Percentiles rank a stretch among this genome's conserved stretches.
These are phyloP conservation scores for Mycocentrospora acerina DNA, from an alignment of 2,329 filamentous ascomycete species.

Conservation along the genomic window DNA sequence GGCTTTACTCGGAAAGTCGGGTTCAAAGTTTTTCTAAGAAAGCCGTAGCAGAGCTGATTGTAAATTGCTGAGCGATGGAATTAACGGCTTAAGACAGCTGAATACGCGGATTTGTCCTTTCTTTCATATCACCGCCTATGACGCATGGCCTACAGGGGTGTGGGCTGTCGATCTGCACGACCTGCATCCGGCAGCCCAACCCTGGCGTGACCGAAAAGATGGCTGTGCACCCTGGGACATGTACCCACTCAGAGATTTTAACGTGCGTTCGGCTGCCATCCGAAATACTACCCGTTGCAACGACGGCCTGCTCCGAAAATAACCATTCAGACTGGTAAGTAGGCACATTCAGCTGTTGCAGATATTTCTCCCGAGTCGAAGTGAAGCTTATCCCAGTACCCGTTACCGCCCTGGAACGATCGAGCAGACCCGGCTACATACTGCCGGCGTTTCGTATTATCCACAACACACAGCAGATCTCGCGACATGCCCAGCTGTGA, in stretches of 20 bases:
- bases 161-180: conserved; percentile 11
- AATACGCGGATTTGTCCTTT: conserved; percentile 21
- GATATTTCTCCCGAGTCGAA: neutral
- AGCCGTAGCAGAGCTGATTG: conserved; percentile 27
- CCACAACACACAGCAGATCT: neutral
- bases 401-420: neutral
- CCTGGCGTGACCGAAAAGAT: conserved; percentile 8
- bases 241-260: conserved; percentile 18
- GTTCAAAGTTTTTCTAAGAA: conserved; percentile 17
- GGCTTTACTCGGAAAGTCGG: conserved; percentile 30
- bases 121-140: conserved; percentile 28
- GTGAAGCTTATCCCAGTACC: neutral
- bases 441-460: too few relatives aligned
- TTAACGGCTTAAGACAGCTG: conserved; percentile 23
- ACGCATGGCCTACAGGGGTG: conserved; percentile 23
- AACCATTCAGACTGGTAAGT: conserved; percentile 16
- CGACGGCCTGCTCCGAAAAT: conserved; percentile 15
- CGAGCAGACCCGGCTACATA: neutral
- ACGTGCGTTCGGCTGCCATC: conserved; percentile 25
- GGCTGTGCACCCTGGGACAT: conserved; percentile 16
- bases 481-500: neutral
- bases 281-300: conserved; percentile 16
- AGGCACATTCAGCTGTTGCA: conserved; percentile 13
- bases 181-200: conserved; percentile 7
- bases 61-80: conserved; percentile 39